phyloP scores from a whole-genome alignment of 352 stramenopile species.

The Phytophthora pisi region DNA sequence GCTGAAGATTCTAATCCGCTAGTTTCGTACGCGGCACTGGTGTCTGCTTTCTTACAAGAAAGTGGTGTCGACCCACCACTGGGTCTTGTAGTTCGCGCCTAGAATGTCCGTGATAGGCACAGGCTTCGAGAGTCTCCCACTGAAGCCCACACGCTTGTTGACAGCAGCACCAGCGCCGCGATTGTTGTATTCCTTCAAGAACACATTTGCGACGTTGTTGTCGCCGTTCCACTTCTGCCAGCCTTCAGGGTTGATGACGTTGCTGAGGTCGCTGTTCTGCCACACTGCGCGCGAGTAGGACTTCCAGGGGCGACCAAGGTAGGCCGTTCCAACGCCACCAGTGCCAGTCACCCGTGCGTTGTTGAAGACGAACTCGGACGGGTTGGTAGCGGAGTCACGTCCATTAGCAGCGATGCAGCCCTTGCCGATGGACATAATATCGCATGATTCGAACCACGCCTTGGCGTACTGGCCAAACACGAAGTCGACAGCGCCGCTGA shows the following conservation, averaged over 20 bases:
- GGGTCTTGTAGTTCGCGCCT: not conserved
- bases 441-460: not conserved
- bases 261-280: not conserved
- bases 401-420: not conserved
- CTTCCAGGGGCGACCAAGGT: not conserved
- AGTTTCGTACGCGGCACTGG: not conserved
- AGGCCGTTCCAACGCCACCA: not conserved
- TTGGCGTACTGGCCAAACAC: not conserved
- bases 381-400: not conserved
- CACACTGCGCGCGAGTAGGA: not conserved
- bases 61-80: not conserved
- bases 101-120: not conserved
- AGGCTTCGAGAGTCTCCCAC: not conserved
- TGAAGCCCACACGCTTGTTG: not conserved
- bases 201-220: not conserved
- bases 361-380: not conserved
- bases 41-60: not conserved
- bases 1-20: not conserved
- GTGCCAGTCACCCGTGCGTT: not conserved
- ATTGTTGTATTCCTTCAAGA: conserved; percentile 2
- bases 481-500: conserved; percentile 1
- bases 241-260: not conserved
- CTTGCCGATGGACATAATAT: not conserved
- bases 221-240: not conserved
- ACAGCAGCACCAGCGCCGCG: not conserved